These are phyloP conservation scores for Passalora sequoiae DNA, from an alignment of 2,329 filamentous ascomycete genomes.

Conservation along the genomic window DNA sequence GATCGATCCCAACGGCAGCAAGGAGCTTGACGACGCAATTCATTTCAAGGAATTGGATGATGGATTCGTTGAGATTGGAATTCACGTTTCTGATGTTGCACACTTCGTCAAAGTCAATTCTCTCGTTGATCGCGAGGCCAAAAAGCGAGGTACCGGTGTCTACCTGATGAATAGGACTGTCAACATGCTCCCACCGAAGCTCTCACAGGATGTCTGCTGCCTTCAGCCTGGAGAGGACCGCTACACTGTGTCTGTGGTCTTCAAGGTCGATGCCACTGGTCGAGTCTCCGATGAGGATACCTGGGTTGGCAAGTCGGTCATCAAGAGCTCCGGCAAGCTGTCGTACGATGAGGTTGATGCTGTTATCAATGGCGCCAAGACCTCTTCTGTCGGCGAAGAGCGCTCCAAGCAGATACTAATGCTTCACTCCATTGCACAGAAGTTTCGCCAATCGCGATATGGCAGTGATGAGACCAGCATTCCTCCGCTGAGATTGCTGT, in stretches of 20 bases:
- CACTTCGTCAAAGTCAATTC: conserved; percentile 97
- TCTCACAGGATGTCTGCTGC: conserved; percentile 83
- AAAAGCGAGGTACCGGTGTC: conserved; percentile 94
- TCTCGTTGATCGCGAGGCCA: conserved; percentile 91
- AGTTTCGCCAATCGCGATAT: conserved; percentile 83
- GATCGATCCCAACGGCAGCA: conserved; percentile 80
- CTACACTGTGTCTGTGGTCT: conserved; percentile 86
- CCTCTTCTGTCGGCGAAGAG: conserved; percentile 56
- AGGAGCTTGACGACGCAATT: conserved; percentile 85
- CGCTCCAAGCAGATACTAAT: conserved; percentile 73
- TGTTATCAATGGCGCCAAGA: conserved; percentile 60
- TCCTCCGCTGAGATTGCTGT: conserved; percentile 78
- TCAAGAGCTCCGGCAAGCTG: conserved; percentile 85
- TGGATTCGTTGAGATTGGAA: conserved; percentile 85
- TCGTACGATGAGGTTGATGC: conserved; percentile 80
- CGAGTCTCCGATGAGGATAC: conserved; percentile 75
- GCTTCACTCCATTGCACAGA: conserved; percentile 74
- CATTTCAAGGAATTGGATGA: conserved; percentile 81
- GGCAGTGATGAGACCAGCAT: conserved; percentile 70
- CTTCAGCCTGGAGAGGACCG: conserved; percentile 82
- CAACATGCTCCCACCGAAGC: conserved; percentile 78
- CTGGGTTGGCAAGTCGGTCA: conserved; percentile 89
- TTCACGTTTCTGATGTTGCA: conserved; percentile 90
- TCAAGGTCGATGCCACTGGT: conserved; percentile 81
- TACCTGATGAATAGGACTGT: conserved; percentile 87